These are phyloP conservation scores for Dalbergia cultrata DNA, from an alignment of 306 rosid species.

Conservation along the genomic window DNA sequence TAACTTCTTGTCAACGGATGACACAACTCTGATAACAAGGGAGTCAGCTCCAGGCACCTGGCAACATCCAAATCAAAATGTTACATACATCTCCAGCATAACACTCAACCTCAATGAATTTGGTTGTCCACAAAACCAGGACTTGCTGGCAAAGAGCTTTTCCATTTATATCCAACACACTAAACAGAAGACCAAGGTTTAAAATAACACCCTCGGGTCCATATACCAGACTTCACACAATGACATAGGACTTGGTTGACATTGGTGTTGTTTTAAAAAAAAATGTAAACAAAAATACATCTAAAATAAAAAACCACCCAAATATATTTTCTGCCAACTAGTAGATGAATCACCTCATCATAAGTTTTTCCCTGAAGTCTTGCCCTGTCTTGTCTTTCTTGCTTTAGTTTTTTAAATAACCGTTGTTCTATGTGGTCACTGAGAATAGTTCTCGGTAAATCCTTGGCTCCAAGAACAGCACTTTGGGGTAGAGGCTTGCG, in stretches of 20 bases:
- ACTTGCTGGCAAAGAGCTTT: background rate
- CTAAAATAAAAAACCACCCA: background rate
- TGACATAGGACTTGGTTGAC: background rate
- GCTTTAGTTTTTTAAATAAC: slow-evolving; percentile 71
- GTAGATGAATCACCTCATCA: slow-evolving; percentile 77
- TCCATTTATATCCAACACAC: background rate
- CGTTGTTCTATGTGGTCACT: slow-evolving; percentile 94
- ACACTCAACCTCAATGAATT: slow-evolving; percentile 9
- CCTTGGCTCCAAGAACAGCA: slow-evolving; percentile 99
- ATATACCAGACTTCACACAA: background rate
- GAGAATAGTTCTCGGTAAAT: slow-evolving; percentile 86
- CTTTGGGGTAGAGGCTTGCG: slow-evolving; percentile 93
- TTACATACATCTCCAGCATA: slow-evolving; percentile 5
- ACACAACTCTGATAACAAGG: slow-evolving; percentile 93
- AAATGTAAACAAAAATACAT: background rate
- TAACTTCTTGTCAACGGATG: slow-evolving; percentile 95
- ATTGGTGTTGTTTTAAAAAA: background rate
- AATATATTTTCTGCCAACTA: background rate
- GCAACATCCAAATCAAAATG: slow-evolving; percentile 45
- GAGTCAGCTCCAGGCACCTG: slow-evolving; percentile 95
- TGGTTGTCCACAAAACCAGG: background rate
- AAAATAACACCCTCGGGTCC: background rate
- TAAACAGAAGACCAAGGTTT: background rate
- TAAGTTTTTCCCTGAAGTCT: slow-evolving; percentile 82
- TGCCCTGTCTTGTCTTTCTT: slow-evolving; percentile 88